A percentile compares a stretch with the other conserved stretches of the same genome.
Conservation (phyloP, 2,329 filamentous ascomycete species). For the Arthroderma sp. region DNA sequence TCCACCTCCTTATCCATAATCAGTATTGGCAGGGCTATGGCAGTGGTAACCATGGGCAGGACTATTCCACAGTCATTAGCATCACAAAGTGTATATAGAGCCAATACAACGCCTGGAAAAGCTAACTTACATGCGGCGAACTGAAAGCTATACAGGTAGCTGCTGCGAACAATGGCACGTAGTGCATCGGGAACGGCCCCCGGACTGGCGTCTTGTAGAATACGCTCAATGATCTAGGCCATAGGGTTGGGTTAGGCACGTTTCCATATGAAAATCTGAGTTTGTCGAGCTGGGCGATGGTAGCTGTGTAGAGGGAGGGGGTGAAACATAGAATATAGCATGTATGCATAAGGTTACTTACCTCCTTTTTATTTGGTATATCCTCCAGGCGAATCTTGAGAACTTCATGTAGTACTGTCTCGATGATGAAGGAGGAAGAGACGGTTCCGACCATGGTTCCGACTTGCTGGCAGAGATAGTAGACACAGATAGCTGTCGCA, state of each 20-base stretch:
- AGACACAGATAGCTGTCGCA: not conserved
- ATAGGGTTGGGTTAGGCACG: not conserved
- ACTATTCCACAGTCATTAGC: not conserved
- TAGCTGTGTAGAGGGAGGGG: too few species aligned
- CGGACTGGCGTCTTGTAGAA: not conserved
- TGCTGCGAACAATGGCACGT: not conserved
- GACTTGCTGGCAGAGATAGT: constrained; percentile 3
- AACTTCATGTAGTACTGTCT: not conserved
- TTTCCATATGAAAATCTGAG: not conserved
- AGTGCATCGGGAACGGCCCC: not conserved
- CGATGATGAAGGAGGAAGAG: not conserved
- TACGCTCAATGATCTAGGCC: not conserved
- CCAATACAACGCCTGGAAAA: not conserved
- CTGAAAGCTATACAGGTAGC: not conserved
- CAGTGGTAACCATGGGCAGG: not conserved
- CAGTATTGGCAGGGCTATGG: not conserved
- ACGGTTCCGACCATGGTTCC: constrained; percentile 6
- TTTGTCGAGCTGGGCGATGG: not conserved
- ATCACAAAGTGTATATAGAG: not conserved
- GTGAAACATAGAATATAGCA: too few species aligned
- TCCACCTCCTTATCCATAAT: not conserved
- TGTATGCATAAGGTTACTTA: not conserved
- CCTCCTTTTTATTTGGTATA: not conserved
- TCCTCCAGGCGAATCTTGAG: not conserved
- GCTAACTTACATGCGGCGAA: constrained; percentile 1